Conservation (phyloP, 495 filamentous ascomycete species). For the Penicillium samsonianum region DNA sequence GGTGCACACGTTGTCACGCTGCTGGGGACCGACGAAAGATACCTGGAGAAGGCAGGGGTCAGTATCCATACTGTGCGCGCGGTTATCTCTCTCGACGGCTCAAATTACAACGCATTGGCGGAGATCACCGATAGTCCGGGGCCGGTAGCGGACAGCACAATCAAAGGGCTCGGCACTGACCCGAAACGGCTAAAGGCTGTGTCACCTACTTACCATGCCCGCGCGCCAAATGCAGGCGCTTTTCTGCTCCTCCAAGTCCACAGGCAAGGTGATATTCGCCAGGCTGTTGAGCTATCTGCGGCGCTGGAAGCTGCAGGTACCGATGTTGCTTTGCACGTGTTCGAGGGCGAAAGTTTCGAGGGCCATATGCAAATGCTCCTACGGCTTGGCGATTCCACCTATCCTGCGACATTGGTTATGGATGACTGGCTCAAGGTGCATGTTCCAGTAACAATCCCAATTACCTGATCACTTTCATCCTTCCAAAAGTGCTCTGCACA, state of each 20-base stretch:
- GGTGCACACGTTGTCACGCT: background rate
- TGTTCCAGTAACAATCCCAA: background rate
- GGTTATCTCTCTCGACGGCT: background rate
- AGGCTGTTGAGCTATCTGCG: background rate
- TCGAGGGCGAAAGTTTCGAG: background rate
- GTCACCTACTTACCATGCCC: slow-evolving; percentile 1
- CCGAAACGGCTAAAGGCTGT: background rate
- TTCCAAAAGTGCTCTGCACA: background rate
- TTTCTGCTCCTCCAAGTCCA: background rate
- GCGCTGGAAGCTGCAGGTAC: background rate
- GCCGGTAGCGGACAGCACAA: background rate
- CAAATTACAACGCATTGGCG: slow-evolving; percentile 7
- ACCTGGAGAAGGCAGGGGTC: background rate
- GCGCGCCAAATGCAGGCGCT: too few species aligned
- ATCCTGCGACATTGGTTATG: slow-evolving; percentile 2
- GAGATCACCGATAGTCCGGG: slow-evolving; percentile 7
- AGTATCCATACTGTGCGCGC: background rate
- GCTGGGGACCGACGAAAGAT: background rate
- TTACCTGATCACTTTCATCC: background rate
- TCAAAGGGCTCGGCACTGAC: background rate
- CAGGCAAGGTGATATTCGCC: background rate
- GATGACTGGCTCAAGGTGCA: background rate
- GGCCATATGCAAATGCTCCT: background rate
- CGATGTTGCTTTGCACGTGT: background rate
- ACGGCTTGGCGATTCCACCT: background rate